These are phyloP conservation scores for Trametes gibbosa DNA, from an alignment of 768 basidiomycete genomes.

Conservation along the genomic window DNA sequence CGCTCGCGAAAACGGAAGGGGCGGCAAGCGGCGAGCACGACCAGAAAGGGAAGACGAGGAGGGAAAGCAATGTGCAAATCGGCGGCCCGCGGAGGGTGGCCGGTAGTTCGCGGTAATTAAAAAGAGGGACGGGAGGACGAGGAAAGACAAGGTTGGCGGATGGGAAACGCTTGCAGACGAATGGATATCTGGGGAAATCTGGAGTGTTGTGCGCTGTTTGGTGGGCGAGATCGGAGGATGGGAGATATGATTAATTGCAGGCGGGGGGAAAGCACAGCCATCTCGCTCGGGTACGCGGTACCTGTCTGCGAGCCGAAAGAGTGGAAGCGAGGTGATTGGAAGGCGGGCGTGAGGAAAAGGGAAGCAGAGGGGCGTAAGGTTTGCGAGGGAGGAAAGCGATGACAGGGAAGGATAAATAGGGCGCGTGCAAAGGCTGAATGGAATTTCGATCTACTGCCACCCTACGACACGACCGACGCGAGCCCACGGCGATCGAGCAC, in stretches of 20 bases:
- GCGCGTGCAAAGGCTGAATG: conserved; percentile 14
- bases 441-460: conserved; percentile 20
- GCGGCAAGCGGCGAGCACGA: background rate
- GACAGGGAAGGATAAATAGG: conserved; percentile 23
- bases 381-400: conserved; percentile 14
- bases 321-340: conserved; percentile 19
- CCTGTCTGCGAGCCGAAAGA: conserved; percentile 14
- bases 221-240: conserved; percentile 12
- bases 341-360: conserved; percentile 15
- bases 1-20: background rate
- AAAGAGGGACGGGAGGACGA: background rate
- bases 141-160: conserved; percentile 9
- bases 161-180: conserved; percentile 6
- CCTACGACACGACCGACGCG: conserved; percentile 15
- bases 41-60: background rate
- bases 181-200: conserved; percentile 16
- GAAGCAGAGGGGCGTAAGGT: conserved; percentile 13
- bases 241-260: conserved; percentile 21
- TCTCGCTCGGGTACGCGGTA: conserved; percentile 17
- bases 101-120: conserved; percentile 22
- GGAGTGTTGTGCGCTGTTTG: conserved; percentile 12
- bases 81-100: conserved; percentile 13
- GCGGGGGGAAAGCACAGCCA: conserved; percentile 18
- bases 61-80: background rate
- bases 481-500: conserved; percentile 14